These are phyloP conservation scores for Citrus reticulata DNA, from an alignment of 345 rosid genomes.

Conservation along the genomic window DNA sequence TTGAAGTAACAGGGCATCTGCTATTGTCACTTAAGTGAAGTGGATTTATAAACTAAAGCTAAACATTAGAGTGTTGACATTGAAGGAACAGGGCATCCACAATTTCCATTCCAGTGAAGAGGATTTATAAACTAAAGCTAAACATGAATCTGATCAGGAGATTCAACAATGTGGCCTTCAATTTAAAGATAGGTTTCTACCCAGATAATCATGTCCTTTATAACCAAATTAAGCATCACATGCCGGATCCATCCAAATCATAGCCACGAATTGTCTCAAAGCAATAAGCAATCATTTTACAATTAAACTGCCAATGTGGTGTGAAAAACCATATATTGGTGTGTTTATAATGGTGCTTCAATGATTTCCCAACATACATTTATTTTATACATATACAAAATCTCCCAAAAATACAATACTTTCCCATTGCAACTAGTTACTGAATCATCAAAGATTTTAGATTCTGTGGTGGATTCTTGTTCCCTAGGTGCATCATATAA, in stretches of 20 bases:
- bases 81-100: not conserved
- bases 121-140: not conserved
- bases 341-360: not conserved
- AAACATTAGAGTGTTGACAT: no score
- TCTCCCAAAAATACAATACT: not conserved
- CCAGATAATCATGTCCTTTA: not conserved
- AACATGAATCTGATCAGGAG: not conserved
- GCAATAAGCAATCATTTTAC: not conserved
- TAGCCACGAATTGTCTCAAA: not conserved
- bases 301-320: no score
- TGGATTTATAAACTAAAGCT: no score
- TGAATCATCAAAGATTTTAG: not conserved
- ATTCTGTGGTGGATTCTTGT: not conserved
- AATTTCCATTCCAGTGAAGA: not conserved
- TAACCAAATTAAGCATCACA: not conserved
- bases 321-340: not conserved
- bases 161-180: not conserved
- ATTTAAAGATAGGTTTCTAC: not conserved
- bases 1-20: not conserved
- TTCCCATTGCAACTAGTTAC: not conserved
- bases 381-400: not conserved
- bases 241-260: not conserved
- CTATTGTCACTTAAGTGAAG: no score
- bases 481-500: not conserved
- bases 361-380: not conserved